These are phyloP conservation scores for Trichoderma polysporum DNA, from an alignment of 2,329 filamentous ascomycete genomes.

Conservation along the genomic window DNA sequence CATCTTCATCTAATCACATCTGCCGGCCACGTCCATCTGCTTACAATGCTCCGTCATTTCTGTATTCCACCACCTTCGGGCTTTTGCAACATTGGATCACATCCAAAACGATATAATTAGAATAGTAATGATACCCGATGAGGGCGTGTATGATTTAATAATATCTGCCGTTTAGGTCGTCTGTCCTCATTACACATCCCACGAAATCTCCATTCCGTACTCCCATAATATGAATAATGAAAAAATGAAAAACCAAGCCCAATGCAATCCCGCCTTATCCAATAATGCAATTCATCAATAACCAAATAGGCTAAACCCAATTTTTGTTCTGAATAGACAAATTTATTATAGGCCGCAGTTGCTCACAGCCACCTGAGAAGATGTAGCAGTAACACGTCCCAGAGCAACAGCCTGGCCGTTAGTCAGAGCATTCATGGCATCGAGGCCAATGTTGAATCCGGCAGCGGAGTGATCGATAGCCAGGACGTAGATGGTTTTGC, in stretches of 20 bases:
- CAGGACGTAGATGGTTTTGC: constrained; percentile 52
- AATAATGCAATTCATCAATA: constrained; percentile 4
- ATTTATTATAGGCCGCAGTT: constrained; percentile 43
- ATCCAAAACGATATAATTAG: not conserved
- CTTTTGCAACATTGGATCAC: not conserved
- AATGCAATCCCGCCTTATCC: constrained; percentile 7
- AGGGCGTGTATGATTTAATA: constrained; percentile 5
- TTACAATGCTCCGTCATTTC: not conserved
- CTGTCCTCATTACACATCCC: not conserved
- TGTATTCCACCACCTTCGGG: not conserved
- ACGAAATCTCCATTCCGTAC: not conserved
- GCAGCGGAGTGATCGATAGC: constrained; percentile 53
- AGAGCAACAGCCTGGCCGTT: constrained; percentile 48
- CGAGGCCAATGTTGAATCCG: constrained; percentile 57
- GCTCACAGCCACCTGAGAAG: constrained; percentile 42
- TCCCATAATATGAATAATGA: not conserved
- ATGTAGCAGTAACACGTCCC: constrained; percentile 53
- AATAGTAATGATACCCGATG: constrained; percentile 9
- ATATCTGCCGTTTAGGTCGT: constrained; percentile 11
- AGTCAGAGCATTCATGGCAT: constrained; percentile 57
- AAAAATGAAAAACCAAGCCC: not conserved
- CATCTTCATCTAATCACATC: not conserved
- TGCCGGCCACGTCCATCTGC: constrained; percentile 8
- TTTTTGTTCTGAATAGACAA: not conserved
- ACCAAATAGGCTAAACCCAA: not conserved